phyloP scores from a whole-genome alignment of 1,139 yeast genomes.

The Trichomonascaceae sp. region DNA sequence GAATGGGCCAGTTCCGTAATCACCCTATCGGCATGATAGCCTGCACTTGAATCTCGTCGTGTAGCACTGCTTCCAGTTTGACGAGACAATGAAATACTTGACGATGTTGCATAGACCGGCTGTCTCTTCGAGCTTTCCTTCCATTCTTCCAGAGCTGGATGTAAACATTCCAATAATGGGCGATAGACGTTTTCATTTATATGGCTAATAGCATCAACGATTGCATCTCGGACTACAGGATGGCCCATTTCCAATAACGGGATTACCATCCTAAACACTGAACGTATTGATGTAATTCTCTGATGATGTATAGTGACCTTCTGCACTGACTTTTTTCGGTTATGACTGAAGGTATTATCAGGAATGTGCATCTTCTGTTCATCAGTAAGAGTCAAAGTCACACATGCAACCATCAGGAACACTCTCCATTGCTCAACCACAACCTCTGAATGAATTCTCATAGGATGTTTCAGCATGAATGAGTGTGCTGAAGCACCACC shows the following conservation, averaged over 20 bases:
- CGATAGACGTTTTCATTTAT: conserved; percentile 84
- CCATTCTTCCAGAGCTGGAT: conserved; percentile 47
- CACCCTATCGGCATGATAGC: conserved; percentile 43
- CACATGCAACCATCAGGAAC: conserved; percentile 84
- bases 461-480: conserved; percentile 28
- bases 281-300: conserved; percentile 85
- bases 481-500: conserved; percentile 17
- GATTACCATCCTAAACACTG: conserved; percentile 80
- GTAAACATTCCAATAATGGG: conserved; percentile 74
- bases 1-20: conserved; percentile 78
- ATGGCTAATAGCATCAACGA: conserved; percentile 80
- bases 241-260: conserved; percentile 74
- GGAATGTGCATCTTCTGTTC: conserved; percentile 73
- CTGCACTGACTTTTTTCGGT: conserved; percentile 59
- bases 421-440: conserved; percentile 84
- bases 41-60: conserved; percentile 16
- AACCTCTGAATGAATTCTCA: conserved; percentile 56
- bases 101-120: conserved; percentile 2
- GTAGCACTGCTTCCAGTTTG: conserved; percentile 3
- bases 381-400: conserved; percentile 82
- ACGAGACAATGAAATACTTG: conserved; percentile 5
- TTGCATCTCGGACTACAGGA: conserved; percentile 71
- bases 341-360: conserved; percentile 38
- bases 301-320: conserved; percentile 81
- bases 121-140: conserved; percentile 18